Evolutionary conservation across 371 early-diverging fungal species (phyloP).

Genomic region (Mortierella sp.): DNA sequence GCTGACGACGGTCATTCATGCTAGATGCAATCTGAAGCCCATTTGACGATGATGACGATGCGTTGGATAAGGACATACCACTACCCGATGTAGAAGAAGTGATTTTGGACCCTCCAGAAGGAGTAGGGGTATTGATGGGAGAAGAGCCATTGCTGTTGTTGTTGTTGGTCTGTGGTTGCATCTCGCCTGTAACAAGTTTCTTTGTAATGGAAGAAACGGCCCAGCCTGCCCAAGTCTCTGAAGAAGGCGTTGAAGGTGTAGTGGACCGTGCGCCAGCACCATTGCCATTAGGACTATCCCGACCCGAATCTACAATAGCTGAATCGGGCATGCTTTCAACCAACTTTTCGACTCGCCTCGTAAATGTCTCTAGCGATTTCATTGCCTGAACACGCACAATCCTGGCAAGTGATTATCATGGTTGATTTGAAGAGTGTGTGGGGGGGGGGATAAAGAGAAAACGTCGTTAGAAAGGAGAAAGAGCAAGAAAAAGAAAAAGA

Average conservation of each 20-base stretch:
- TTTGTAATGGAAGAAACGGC: conserved; percentile 74
- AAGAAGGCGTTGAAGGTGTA: conserved; percentile 37
- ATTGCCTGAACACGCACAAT: conserved; percentile 86
- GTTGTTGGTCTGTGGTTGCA: conserved; percentile 39
- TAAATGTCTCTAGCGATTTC: conserved; percentile 73
- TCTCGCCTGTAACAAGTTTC: conserved; percentile 50
- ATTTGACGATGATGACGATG: conserved; percentile 4
- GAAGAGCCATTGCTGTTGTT: conserved; percentile 14
- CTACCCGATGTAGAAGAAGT: conserved; percentile 2
- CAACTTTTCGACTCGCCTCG: conserved; percentile 71
- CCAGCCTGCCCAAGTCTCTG: conserved; percentile 80
- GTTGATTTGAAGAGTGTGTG: background rate
- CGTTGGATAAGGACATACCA: conserved; percentile 32
- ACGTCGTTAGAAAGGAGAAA: no score
- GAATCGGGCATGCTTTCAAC: conserved; percentile 79
- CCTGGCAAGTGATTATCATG: no score
- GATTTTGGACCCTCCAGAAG: background rate
- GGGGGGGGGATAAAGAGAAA: no score
- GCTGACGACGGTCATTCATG: conserved; percentile 5
- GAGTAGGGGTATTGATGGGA: conserved; percentile 27
- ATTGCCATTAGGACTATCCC: conserved; percentile 36
- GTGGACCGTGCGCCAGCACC: conserved; percentile 35
- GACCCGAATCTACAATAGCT: conserved; percentile 51
- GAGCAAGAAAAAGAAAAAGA: background rate
- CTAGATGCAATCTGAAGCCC: conserved; percentile 42